Conservation (phyloP, 345 rosid species). For the Ceriops tagal region DNA sequence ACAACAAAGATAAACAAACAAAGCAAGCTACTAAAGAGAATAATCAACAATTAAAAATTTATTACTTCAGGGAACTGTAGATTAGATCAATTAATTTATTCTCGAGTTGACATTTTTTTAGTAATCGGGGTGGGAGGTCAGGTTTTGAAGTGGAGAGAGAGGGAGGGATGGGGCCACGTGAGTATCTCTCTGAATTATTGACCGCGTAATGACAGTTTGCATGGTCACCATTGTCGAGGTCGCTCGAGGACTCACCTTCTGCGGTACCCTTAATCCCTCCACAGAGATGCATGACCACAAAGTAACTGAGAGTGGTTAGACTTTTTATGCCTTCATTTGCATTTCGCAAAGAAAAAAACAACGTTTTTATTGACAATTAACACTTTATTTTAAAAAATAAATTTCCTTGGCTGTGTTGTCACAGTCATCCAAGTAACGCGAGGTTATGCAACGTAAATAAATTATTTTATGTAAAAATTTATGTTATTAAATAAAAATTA, state of each 20-base stretch:
- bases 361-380: too few relatives aligned
- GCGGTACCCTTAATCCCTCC: too few relatives aligned
- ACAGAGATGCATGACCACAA: slow-evolving; percentile 24
- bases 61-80: slow-evolving; percentile 8
- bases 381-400: slow-evolving; percentile 5
- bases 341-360: not conserved
- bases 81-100: not conserved
- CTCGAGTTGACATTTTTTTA: slow-evolving; percentile 30
- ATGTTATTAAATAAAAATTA: too few relatives aligned
- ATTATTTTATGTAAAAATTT: too few relatives aligned
- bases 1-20: too few relatives aligned
- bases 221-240: too few relatives aligned
- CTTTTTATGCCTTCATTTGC: not conserved
- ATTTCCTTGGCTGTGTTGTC: too few relatives aligned
- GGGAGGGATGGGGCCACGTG: slow-evolving; percentile 21
- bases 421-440: too few relatives aligned
- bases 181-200: slow-evolving; percentile 18
- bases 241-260: too few relatives aligned
- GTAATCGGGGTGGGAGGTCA: not conserved
- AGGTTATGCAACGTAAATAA: too few relatives aligned
- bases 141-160: not conserved
- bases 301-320: not conserved
- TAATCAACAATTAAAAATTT: not conserved
- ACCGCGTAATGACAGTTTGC: slow-evolving; percentile 1
- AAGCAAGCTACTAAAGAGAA: not conserved